These are phyloP conservation scores for Eleusine coracana DNA, from an alignment of 176 grass and related monocot genomes.

Conservation along the genomic window DNA sequence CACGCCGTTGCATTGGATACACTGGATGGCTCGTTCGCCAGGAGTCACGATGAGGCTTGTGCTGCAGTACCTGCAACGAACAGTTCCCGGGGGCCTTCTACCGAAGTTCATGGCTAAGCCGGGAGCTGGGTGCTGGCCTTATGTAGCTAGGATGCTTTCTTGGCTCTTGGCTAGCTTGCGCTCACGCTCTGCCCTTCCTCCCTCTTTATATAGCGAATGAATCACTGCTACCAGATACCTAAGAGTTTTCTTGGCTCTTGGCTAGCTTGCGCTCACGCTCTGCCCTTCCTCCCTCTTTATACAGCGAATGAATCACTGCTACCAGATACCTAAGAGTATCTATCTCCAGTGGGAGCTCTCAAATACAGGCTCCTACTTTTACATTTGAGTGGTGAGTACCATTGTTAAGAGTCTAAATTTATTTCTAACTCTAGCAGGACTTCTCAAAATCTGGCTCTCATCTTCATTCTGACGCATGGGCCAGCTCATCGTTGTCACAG, in stretches of 20 bases:
- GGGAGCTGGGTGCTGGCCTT: background rate
- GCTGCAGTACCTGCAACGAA: slow-evolving; percentile 51
- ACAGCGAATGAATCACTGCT: background rate
- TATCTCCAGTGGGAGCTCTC: too few species aligned
- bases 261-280: slow-evolving; percentile 3
- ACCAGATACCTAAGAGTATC: background rate
- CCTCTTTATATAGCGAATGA: slow-evolving; percentile 23
- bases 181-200: background rate
- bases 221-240: background rate
- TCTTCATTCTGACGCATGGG: too few species aligned
- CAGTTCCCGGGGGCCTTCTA: background rate
- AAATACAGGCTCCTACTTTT: too few species aligned
- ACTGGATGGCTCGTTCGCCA: slow-evolving; percentile 48
- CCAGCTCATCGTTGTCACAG: too few species aligned
- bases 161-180: slow-evolving; percentile 24
- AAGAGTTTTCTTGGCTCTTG: background rate
- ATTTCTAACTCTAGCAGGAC: too few species aligned
- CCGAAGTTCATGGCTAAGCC: slow-evolving; percentile 33
- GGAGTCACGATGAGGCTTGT: slow-evolving; percentile 24
- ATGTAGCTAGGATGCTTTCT: background rate
- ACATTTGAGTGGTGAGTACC: too few species aligned
- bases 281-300: background rate
- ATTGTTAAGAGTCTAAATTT: too few species aligned
- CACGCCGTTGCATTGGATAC: slow-evolving; percentile 51
- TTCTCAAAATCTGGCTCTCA: too few species aligned